Conservation (phyloP, 148 eudicot species). For the Vaccinium vitisidaea region DNA sequence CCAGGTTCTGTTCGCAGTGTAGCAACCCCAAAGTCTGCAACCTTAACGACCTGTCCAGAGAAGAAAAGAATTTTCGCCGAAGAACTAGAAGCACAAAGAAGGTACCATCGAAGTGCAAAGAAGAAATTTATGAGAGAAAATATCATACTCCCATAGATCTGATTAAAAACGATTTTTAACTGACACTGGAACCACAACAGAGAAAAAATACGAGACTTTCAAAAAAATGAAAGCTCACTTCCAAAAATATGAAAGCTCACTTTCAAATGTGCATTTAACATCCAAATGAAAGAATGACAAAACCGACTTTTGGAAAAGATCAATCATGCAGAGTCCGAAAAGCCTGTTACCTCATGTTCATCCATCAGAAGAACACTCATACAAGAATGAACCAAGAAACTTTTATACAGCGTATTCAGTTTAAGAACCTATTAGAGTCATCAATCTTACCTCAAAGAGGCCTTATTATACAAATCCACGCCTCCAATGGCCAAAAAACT, state of each 20-base stretch:
- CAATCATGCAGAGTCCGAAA: not conserved
- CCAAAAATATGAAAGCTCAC: no score
- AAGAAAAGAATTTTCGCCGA: not conserved
- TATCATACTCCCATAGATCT: not conserved
- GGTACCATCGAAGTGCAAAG: not conserved
- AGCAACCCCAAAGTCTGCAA: conserved; percentile 79
- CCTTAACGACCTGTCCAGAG: conserved; percentile 50
- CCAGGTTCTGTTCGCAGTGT: conserved; percentile 58
- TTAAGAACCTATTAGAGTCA: not conserved
- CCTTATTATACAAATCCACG: not conserved
- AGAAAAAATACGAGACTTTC: not conserved
- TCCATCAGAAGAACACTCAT: conserved; percentile 15
- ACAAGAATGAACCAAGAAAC: not conserved
- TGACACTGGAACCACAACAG: not conserved
- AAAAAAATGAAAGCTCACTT: no score
- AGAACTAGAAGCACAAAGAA: not conserved
- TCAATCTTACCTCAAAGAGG: not conserved
- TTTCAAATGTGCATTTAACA: not conserved
- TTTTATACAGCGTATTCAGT: not conserved
- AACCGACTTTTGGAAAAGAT: not conserved
- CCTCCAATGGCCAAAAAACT: no score
- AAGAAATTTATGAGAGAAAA: not conserved
- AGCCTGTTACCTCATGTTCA: conserved; percentile 54
- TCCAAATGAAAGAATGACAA: not conserved
- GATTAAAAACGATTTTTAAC: not conserved